Conservation (phyloP, 768 basidiomycete genomes). For the Lactifluus subvellereus region DNA sequence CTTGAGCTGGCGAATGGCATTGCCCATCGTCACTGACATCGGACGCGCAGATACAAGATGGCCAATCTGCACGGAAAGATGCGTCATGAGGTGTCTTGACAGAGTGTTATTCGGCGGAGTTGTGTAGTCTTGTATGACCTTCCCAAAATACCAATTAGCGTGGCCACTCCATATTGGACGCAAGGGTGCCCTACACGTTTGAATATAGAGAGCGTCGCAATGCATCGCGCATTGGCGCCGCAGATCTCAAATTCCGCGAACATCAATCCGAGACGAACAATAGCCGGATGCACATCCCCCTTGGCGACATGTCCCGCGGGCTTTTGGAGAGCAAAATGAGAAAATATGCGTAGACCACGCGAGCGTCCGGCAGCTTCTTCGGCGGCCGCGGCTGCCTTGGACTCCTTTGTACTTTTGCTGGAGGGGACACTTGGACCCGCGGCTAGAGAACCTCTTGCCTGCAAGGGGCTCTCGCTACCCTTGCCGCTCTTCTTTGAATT, state of each 20-base stretch:
- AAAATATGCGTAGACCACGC: constrained; percentile 75
- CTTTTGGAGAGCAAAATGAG: constrained; percentile 79
- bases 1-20: constrained; percentile 91
- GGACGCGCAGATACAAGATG: constrained; percentile 84
- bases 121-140: constrained; percentile 89
- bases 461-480: constrained; percentile 26
- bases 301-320: constrained; percentile 45
- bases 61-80: constrained; percentile 89
- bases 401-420: constrained; percentile 18
- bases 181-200: constrained; percentile 60
- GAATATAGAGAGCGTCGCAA: constrained; percentile 86
- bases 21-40: constrained; percentile 92
- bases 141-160: constrained; percentile 19
- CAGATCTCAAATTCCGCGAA: constrained; percentile 90
- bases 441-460: not conserved
- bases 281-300: constrained; percentile 86
- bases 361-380: constrained; percentile 38
- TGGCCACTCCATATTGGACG: constrained; percentile 3
- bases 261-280: constrained; percentile 80
- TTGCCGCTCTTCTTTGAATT: constrained; percentile 6
- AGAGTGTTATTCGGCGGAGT: constrained; percentile 85
- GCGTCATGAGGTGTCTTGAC: constrained; percentile 85
- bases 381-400: constrained; percentile 24
- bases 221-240: constrained; percentile 93
- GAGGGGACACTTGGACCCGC: constrained; percentile 23